phyloP scores from a whole-genome alignment of 331 rosid species.

The Pyrus hybrid region DNA sequence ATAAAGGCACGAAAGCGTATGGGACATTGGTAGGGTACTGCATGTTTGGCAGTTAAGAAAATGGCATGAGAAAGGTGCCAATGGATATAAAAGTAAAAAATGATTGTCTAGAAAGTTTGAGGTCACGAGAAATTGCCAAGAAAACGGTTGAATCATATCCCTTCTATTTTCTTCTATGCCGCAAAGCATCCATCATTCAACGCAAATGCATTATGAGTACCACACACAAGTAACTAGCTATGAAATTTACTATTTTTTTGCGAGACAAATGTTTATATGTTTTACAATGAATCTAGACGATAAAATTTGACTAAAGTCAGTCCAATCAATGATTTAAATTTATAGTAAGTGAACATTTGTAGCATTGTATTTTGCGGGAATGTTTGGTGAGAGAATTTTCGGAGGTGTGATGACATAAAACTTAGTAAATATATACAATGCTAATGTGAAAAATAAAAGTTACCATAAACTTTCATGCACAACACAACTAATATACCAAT shows the following conservation, averaged over 20 bases:
- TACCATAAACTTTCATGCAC: background rate
- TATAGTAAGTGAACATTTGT: no score
- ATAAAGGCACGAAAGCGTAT: background rate
- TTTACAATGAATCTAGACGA: no score
- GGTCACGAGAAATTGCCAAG: slow-evolving; percentile 19
- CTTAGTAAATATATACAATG: no score
- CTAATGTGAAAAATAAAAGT: background rate
- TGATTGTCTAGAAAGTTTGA: background rate
- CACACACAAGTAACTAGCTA: no score
- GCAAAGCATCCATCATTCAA: background rate
- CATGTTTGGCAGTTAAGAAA: slow-evolving; percentile 11
- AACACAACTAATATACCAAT: background rate
- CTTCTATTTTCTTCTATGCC: background rate
- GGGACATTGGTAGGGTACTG: background rate
- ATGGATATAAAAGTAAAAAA: background rate
- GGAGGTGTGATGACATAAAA: no score
- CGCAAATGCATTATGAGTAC: no score
- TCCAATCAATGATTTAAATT: no score
- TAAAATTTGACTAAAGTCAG: no score
- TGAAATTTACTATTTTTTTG: no score
- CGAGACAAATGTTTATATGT: no score
- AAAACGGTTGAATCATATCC: slow-evolving; percentile 17
- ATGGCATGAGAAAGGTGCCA: slow-evolving; percentile 18
- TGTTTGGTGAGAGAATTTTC: no score
- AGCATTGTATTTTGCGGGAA: no score